Evolutionary conservation across 2,329 filamentous ascomycete genomes (phyloP), one percentile per base, ranked within the genome.

Genomic region (Nigrospora oryzae): DNA sequence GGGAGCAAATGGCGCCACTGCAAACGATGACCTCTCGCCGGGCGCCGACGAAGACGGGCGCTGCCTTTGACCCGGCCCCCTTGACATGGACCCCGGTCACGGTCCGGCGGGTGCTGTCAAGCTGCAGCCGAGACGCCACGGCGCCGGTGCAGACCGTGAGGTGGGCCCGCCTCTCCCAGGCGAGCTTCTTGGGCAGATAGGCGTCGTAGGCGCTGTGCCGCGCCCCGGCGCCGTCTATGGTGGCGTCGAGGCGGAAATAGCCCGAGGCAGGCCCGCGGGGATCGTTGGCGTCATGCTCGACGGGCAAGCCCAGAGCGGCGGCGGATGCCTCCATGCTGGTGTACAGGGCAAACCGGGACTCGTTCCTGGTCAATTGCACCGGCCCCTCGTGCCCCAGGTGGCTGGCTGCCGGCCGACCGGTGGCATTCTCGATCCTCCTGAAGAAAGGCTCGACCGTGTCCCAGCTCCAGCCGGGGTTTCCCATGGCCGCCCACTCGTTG

Each of bases 401-500:
- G n/a, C 8, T 6, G 3, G 48, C 35, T 10, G 36, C 32, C 15
- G 42, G 38, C 15, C 38, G 32, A 11, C 34, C 38, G 17, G 36
- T 34, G 11, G 37, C 40, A n/a, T 49, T 38, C 32, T 50, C 48
- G 32, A 50, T 31, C 17, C 30, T 43, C 33, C 37, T 34, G 28
- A 50, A 50, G 31, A 45, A 46, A 1, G 48, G 48, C 41, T 50
- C 48, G 23, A 50, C 48, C n/a, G 16, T 40, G 14, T 43, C 46
- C 48, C 48, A 50, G 40, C 40, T 43, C 48, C 48, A 50, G 37
- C 44, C 40, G 4, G 40, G 32, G 17, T 46, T 40, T 2, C 46
- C 46, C 35, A 46, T 43, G 19, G 19, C 51, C 17, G 53, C 56
- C 58, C 58, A 60, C 32, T 52, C 51, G 36, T 59, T 49, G 34